A percentile compares a stretch with the other conserved stretches of the same genome.
Conservation (phyloP, 2,329 filamentous ascomycete species). For the Falciphora oryzae region DNA sequence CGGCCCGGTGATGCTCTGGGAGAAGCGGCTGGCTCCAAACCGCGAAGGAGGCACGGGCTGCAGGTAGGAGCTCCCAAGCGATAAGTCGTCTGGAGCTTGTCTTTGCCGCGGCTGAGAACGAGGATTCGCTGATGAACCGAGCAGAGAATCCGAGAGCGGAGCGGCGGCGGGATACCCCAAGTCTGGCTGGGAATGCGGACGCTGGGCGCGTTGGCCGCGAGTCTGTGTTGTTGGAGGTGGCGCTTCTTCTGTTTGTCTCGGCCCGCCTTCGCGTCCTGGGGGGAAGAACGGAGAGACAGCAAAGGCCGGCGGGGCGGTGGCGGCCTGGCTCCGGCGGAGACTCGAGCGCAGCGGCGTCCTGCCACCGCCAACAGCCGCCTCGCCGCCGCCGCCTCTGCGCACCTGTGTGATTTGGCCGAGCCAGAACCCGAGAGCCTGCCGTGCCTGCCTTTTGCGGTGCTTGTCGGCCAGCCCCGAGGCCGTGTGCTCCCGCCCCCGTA, state of each 20-base stretch:
- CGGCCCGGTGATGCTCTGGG: constrained; percentile 2
- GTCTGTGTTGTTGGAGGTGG: too few species aligned
- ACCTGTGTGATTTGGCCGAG: constrained; percentile 1
- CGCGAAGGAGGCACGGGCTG: constrained; percentile 5
- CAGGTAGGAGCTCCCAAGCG: constrained; percentile 1
- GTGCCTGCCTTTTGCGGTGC: constrained; percentile 15
- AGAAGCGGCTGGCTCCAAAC: constrained; percentile 7
- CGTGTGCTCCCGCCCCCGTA: constrained; percentile 15
- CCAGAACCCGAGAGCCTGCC: constrained; percentile 16
- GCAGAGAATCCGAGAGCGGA: neutral
- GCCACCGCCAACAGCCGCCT: neutral
- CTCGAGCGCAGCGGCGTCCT: constrained; percentile 8
- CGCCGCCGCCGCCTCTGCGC: constrained; percentile 5
- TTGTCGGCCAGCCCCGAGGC: constrained; percentile 17
- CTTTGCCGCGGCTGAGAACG: neutral
- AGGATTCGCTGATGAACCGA: too few species aligned
- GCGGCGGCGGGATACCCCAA: neutral
- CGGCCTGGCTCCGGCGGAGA: constrained; percentile 4
- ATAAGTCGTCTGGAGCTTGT: too few species aligned
- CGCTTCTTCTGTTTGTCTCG: neutral
- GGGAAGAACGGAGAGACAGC: neutral
- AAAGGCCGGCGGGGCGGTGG: constrained; percentile 7
- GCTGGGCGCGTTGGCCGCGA: neutral
- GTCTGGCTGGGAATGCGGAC: constrained; percentile 2
- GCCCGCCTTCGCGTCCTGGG: constrained; percentile 1